These are phyloP conservation scores for Hippophae tibetana DNA, from an alignment of 306 rosid genomes.

Conservation along the genomic window DNA sequence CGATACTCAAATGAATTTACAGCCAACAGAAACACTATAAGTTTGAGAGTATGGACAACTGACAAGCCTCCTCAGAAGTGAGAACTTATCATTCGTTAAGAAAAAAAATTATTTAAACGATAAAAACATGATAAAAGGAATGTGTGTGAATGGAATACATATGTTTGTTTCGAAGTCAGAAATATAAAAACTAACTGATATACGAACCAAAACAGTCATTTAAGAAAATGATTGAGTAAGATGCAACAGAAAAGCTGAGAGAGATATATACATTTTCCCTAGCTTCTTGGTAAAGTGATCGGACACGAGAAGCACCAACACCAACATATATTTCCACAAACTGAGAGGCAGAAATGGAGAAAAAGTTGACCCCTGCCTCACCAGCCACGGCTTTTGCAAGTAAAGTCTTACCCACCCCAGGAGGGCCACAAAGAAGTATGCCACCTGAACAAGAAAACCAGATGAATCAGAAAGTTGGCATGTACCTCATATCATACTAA, in stretches of 20 bases:
- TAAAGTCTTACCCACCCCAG: constrained; percentile 97
- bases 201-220: constrained; percentile 17
- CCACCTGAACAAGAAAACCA: constrained; percentile 62
- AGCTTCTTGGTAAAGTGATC: constrained; percentile 94
- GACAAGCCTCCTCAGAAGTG: not conserved
- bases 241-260: constrained; percentile 17
- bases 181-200: constrained; percentile 5
- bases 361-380: constrained; percentile 97
- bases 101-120: too few species aligned
- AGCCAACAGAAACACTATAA: constrained; percentile 5
- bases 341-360: constrained; percentile 97
- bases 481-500: not conserved
- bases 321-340: constrained; percentile 96
- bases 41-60: constrained; percentile 8
- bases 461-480: constrained; percentile 23
- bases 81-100: too few species aligned
- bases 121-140: too few species aligned
- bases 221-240: constrained; percentile 7
- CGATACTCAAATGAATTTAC: constrained; percentile 3
- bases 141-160: not conserved
- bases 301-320: constrained; percentile 98
- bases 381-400: constrained; percentile 99
- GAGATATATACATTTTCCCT: constrained; percentile 54
- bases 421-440: constrained; percentile 96
- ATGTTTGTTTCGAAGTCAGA: constrained; percentile 2